Evolutionary conservation across 305 asterid species (phyloP).

Genomic region (Fraxinus sp.): DNA sequence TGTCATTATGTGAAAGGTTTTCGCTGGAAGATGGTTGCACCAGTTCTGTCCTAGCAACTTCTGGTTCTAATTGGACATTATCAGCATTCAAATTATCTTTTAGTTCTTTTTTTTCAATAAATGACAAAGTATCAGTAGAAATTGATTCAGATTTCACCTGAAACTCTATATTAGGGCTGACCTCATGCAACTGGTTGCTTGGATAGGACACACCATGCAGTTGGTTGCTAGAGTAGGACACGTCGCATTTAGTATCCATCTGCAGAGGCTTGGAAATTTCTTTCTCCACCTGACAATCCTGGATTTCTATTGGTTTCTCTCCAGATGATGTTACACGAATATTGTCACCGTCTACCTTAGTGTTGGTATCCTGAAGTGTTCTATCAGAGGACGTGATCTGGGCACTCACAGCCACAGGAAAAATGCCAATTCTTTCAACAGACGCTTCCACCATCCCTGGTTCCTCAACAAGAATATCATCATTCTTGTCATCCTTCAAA

Average conservation of each 20-base stretch:
- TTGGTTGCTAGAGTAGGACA: constrained; percentile 28
- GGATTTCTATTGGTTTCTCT: constrained; percentile 3
- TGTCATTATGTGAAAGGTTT: constrained; percentile 44
- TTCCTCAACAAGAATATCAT: background rate
- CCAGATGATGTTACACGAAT: constrained; percentile 8
- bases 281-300: constrained; percentile 15
- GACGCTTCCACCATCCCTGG: background rate
- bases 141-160: constrained; percentile 77
- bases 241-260: constrained; percentile 22
- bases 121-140: constrained; percentile 66
- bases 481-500: background rate
- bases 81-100: constrained; percentile 72
- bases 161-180: constrained; percentile 58
- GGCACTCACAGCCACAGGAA: background rate
- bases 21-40: constrained; percentile 40
- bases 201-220: constrained; percentile 33
- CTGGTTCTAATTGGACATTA: constrained; percentile 58
- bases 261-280: constrained; percentile 31
- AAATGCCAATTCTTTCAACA: background rate
- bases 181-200: constrained; percentile 81
- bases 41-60: constrained; percentile 54
- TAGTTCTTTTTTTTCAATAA: constrained; percentile 73
- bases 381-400: background rate
- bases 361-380: background rate
- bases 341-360: constrained; percentile 9